phyloP scores from a whole-genome alignment of 306 rosid species.

The Glycine soja region DNA sequence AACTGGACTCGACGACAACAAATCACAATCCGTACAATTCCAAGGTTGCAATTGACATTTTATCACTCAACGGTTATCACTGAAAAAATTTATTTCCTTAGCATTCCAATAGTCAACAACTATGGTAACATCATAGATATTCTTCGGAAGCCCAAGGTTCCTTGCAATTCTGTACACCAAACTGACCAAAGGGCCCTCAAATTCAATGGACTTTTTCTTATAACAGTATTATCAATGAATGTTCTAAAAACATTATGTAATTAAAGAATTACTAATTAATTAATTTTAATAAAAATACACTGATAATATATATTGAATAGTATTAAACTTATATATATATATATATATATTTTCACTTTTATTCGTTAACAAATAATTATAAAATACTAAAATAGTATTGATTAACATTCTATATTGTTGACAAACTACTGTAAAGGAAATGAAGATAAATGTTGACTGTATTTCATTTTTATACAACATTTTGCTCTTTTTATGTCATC shows the following conservation, averaged over 20 bases:
- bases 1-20: not conserved
- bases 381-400: not conserved
- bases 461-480: not conserved
- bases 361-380: not conserved
- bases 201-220: not conserved
- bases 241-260: not conserved
- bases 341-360: not conserved
- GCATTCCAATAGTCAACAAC: not conserved
- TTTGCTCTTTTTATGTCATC: not conserved
- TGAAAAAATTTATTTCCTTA: not conserved
- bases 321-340: too few relatives aligned
- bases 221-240: too few relatives aligned
- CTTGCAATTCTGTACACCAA: too few relatives aligned
- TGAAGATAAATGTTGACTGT: not conserved
- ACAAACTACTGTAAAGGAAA: not conserved
- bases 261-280: too few relatives aligned
- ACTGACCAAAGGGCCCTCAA: not conserved
- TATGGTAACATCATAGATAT: too few relatives aligned
- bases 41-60: not conserved
- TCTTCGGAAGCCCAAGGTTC: too few relatives aligned
- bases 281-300: too few relatives aligned
- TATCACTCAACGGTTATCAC: not conserved
- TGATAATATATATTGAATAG: not conserved
- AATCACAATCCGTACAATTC: not conserved
- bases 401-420: not conserved